Evolutionary conservation across 2,329 filamentous ascomycete species (phyloP).

Genomic region (Penicillium italicum): DNA sequence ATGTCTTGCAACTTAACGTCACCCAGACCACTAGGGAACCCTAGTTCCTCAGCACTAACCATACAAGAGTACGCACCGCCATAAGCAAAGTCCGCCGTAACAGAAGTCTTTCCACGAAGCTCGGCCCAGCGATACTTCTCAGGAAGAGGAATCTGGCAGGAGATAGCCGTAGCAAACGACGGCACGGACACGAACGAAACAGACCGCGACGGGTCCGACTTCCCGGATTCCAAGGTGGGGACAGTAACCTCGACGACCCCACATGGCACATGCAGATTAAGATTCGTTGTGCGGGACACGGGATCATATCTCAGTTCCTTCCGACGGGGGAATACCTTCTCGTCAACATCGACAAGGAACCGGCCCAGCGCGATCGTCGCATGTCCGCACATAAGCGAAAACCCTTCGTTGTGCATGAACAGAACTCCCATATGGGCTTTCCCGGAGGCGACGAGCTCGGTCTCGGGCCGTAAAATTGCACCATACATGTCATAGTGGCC

Average conservation of each 20-base stretch:
- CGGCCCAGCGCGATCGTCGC: slow-evolving; percentile 51
- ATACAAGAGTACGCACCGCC: slow-evolving; percentile 48
- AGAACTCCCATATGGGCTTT: slow-evolving; percentile 49
- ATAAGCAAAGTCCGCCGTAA: slow-evolving; percentile 40
- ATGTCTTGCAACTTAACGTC: slow-evolving; percentile 31
- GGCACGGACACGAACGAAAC: slow-evolving; percentile 45
- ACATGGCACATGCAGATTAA: slow-evolving; percentile 47
- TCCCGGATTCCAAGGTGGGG: slow-evolving; percentile 32
- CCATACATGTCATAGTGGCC: slow-evolving; percentile 54
- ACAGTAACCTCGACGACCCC: slow-evolving; percentile 44
- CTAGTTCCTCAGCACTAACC: slow-evolving; percentile 37
- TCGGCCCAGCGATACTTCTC: slow-evolving; percentile 38
- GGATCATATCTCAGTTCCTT: slow-evolving; percentile 30
- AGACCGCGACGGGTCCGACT: slow-evolving; percentile 38
- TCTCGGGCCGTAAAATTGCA: slow-evolving; percentile 43
- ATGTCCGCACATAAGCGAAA: slow-evolving; percentile 52
- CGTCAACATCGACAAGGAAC: slow-evolving; percentile 43
- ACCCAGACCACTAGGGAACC: slow-evolving; percentile 33
- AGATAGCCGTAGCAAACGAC: slow-evolving; percentile 38
- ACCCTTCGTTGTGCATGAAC: slow-evolving; percentile 49
- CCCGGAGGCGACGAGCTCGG: slow-evolving; percentile 40
- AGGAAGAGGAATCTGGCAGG: slow-evolving; percentile 32
- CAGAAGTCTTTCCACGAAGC: slow-evolving; percentile 23
- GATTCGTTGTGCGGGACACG: slow-evolving; percentile 18
- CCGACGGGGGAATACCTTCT: slow-evolving; percentile 41